phyloP scores from a whole-genome alignment of 345 rosid species.

The Salix purpurea region DNA sequence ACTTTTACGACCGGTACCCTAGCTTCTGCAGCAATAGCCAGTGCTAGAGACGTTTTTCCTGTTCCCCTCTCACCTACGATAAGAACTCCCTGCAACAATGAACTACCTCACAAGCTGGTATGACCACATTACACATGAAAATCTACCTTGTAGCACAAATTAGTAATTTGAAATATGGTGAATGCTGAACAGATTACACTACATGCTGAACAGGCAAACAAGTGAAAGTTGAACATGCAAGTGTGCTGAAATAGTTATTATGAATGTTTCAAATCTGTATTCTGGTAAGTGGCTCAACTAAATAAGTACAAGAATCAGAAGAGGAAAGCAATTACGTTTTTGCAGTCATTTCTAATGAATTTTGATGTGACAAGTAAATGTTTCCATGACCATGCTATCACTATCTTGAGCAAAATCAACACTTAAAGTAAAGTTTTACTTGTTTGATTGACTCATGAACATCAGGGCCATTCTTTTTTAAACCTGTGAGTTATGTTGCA shows the following conservation, averaged over 20 bases:
- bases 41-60: conserved; percentile 85
- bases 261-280: background rate
- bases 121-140: background rate
- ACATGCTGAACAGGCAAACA: conserved; percentile 3
- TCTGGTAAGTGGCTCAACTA: background rate
- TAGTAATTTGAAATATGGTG: background rate
- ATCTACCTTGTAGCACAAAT: background rate
- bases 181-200: conserved; percentile 4
- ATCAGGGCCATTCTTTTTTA: background rate
- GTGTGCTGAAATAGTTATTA: background rate
- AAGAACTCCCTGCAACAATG: conserved; percentile 80
- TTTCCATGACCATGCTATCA: background rate
- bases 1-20: conserved; percentile 86
- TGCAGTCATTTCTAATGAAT: background rate
- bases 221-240: background rate
- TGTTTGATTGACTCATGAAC: background rate
- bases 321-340: too few species aligned
- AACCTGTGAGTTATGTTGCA: background rate
- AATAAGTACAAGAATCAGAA: background rate
- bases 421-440: background rate
- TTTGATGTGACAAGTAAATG: background rate
- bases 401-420: background rate
- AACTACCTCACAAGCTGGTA: conserved; percentile 7
- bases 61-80: conserved; percentile 96
- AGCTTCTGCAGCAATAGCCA: conserved; percentile 97